Percentiles rank a stretch among this genome's conserved stretches.
Evolutionary conservation across 75 land plant species (phyloP).

Genomic region (Selaginella moellendorffii): DNA sequence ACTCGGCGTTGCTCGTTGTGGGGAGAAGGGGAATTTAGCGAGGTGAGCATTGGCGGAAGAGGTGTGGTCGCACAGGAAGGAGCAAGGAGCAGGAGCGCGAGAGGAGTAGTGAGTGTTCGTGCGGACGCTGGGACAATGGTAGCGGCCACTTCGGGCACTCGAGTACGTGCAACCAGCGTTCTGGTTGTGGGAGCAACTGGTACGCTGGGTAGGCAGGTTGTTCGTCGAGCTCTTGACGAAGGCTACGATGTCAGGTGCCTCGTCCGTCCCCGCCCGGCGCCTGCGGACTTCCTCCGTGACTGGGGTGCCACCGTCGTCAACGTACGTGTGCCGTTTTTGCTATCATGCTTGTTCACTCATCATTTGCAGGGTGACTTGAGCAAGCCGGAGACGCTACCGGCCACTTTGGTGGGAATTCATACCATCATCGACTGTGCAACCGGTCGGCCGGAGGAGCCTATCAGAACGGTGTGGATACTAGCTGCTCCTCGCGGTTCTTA

Average conservation of each 20-base stretch:
- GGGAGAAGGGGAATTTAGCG: too few species aligned
- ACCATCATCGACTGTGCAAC: constrained; percentile 97
- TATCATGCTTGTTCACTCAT: constrained; percentile 1
- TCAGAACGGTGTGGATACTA: constrained; percentile 40
- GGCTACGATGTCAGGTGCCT: constrained; percentile 97
- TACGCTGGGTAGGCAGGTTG: constrained; percentile 90
- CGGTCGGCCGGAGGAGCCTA: constrained; percentile 98
- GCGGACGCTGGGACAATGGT: constrained; percentile 20
- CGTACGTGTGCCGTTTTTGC: constrained; percentile 27
- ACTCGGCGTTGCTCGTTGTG: too few species aligned
- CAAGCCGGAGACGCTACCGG: constrained; percentile 94
- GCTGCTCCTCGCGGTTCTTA: neutral
- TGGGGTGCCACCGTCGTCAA: constrained; percentile 99
- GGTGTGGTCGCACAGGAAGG: too few species aligned
- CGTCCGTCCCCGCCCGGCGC: constrained; percentile 89
- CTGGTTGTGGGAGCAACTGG: constrained; percentile 96
- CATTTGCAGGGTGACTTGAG: constrained; percentile 61
- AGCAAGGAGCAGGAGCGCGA: too few species aligned
- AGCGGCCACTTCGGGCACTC: constrained; percentile 60
- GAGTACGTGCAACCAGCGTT: constrained; percentile 79
- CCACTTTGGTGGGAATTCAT: constrained; percentile 88
- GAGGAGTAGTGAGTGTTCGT: too few species aligned
- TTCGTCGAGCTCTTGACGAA: constrained; percentile 85
- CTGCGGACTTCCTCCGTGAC: constrained; percentile 97
- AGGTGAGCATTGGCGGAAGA: too few species aligned